Evolutionary conservation across 2,329 filamentous ascomycete species (phyloP), one percentile per base, ranked within the genome.

Genomic region (Arachnomyces sp.): DNA sequence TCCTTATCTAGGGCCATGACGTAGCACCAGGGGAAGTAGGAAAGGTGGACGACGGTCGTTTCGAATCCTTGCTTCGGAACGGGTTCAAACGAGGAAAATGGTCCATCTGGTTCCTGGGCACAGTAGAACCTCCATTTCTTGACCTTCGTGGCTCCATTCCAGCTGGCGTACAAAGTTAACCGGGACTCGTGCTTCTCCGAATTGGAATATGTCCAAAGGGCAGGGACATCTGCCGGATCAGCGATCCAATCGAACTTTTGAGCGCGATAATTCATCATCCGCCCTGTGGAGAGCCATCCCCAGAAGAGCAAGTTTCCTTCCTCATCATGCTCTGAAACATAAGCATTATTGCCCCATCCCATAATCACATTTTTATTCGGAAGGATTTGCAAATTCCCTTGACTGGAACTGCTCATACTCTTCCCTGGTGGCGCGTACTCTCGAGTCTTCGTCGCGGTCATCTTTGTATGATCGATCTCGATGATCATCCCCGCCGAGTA

Each of bases 201-300:
- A 16, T 49, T 52, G 6, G 64, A 57, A 37, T 65, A 67, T 1
- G 58, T 52, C 58, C 62, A 66, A 30, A 68, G 48, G 1, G 62
- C 63, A 3, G 65, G 65, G n/a, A 57, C 57, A 34, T 64, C 63
- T 17, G 57, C 60, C 3, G 65, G 65, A 16, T 56, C 53, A 2
- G 59, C 61, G 3, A 64, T 59, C 64, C 65, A 67, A 30, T 62
- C 51, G 47, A 63, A 66, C 40, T 68, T 67, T 47, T 59, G 53
- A 1, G 60, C 62, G 0, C 65, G 63, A 43, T 66, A 67, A 47
- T 63, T 66, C 64, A 65, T 66, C 34, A 61, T 56, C 4, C 47
- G 46, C 5, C 51, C 52, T 29, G 52, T 49, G 32, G 56, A 59
- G 36, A 67, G 53, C 16, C 49, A 50, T 2, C 57, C 63, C 57